A percentile compares a stretch with the other conserved stretches of the same genome.
These are phyloP conservation scores for Myxozyma monticola DNA, from an alignment of 805 yeast species.

Conservation along the genomic window DNA sequence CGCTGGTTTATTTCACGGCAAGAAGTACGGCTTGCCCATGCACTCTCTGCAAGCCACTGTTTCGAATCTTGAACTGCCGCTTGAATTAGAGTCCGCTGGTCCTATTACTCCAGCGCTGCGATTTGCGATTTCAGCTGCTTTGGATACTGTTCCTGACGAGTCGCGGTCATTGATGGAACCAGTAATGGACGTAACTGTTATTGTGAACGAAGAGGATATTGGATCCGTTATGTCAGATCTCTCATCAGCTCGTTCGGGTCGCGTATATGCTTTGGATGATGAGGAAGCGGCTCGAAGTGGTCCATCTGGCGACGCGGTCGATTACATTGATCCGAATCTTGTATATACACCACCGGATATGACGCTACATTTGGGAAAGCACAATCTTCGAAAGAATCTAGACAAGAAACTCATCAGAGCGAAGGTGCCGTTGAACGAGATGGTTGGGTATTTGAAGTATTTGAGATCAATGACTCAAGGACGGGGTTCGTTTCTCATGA, in stretches of 20 bases:
- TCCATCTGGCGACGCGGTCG: constrained; percentile 1
- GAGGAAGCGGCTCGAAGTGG: constrained; percentile 41
- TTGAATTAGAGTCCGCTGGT: constrained; percentile 44
- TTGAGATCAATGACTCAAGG: constrained; percentile 87
- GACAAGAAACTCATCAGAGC: constrained; percentile 56
- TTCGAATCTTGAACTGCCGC: constrained; percentile 53
- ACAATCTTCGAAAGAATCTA: constrained; percentile 41
- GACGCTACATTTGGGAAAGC: constrained; percentile 38
- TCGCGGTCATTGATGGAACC: constrained; percentile 75
- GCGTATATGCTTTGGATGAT: constrained; percentile 69
- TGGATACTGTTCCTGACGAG: constrained; percentile 34
- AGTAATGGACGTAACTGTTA: constrained; percentile 72
- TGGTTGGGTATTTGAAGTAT: constrained; percentile 83
- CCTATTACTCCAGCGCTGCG: constrained; percentile 51
- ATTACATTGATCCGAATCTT: constrained; percentile 39
- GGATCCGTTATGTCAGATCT: constrained; percentile 86
- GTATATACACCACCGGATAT: constrained; percentile 77
- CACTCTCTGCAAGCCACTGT: constrained; percentile 62
- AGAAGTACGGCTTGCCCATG: constrained; percentile 49
- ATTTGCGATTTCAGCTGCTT: constrained; percentile 45
- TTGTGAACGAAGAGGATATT: constrained; percentile 65
- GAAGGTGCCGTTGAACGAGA: constrained; percentile 78
- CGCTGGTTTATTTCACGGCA: constrained; percentile 47
- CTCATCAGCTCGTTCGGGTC: constrained; percentile 74
- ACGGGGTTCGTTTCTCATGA: constrained; percentile 79